Evolutionary conservation across 169 alveolate genomes (phyloP).

Genomic region (Plasmodium relictum): DNA sequence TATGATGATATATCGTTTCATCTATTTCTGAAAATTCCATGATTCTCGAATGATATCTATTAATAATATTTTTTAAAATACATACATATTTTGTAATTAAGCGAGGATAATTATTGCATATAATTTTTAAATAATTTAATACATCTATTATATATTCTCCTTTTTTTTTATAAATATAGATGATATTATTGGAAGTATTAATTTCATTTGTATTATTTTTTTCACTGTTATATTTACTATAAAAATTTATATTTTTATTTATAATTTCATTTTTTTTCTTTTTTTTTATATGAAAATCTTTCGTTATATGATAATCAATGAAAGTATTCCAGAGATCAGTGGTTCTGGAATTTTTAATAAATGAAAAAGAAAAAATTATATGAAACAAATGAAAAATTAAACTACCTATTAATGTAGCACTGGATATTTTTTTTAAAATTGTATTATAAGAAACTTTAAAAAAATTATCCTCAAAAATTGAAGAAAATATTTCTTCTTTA

Average conservation of each 20-base stretch:
- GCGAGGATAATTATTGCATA: conserved; percentile 52
- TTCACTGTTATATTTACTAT: neutral
- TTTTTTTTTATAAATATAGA: conserved; percentile 54
- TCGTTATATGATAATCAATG: conserved; percentile 57
- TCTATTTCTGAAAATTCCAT: conserved; percentile 77
- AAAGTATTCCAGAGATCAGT: conserved; percentile 72
- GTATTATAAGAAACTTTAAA: conserved; percentile 17
- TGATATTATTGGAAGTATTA: conserved; percentile 12
- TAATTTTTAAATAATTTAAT: conserved; percentile 21
- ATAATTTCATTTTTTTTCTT: neutral
- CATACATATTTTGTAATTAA: conserved; percentile 61
- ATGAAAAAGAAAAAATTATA: conserved; percentile 29
- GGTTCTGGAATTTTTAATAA: conserved; percentile 56
- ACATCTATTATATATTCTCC: conserved; percentile 64
- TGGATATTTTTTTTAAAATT: conserved; percentile 44
- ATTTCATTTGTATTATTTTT: neutral
- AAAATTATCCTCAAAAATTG: conserved; percentile 55
- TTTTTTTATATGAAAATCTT: conserved; percentile 32
- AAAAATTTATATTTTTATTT: neutral
- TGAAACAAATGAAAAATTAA: conserved; percentile 73
- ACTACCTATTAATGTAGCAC: conserved; percentile 52
- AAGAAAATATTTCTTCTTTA: conserved; percentile 50
- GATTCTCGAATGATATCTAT: conserved; percentile 69
- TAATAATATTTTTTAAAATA: conserved; percentile 50
- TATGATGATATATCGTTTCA: conserved; percentile 62